Percentiles rank a stretch among this genome's conserved stretches.
Conservation (phyloP, 2,329 filamentous ascomycete species). For the Aspergillus japonicus region DNA sequence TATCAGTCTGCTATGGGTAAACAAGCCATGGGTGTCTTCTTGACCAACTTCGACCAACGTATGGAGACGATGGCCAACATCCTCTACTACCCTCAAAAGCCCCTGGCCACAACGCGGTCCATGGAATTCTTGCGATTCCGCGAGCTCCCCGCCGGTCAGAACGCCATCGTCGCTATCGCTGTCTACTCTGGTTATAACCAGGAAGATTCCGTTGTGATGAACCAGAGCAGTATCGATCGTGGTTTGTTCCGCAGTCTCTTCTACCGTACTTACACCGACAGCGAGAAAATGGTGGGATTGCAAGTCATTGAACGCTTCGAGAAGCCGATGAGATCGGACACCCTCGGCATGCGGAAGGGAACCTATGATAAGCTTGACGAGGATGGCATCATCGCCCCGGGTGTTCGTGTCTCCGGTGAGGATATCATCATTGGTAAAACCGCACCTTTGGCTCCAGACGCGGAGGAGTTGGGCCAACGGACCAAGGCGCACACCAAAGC, state of each 20-base stretch:
- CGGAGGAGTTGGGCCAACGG: conserved; percentile 88
- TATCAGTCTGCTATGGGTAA: conserved; percentile 99
- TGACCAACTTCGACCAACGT: conserved; percentile 93
- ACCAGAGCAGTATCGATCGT: conserved; percentile 97
- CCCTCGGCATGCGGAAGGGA: conserved; percentile 86
- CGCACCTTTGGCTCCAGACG: conserved; percentile 87
- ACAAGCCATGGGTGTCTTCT: conserved; percentile 98
- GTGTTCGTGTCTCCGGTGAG: conserved; percentile 91
- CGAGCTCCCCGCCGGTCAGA: conserved; percentile 93
- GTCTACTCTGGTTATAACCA: conserved; percentile 99
- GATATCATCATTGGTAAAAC: conserved; percentile 99
- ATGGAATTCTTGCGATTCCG: conserved; percentile 99
- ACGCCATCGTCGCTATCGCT: conserved; percentile 95
- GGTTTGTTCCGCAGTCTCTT: conserved; percentile 96
- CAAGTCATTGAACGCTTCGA: conserved; percentile 92
- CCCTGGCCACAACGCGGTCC: conserved; percentile 88
- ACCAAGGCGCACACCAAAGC: conserved; percentile 88
- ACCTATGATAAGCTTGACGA: conserved; percentile 98
- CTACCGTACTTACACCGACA: conserved; percentile 95
- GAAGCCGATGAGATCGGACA: conserved; percentile 86
- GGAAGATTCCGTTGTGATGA: conserved; percentile 99
- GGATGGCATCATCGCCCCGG: conserved; percentile 90
- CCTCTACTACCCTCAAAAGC: conserved; percentile 97
- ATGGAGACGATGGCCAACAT: conserved; percentile 99
- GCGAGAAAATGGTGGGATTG: conserved; percentile 93